A percentile compares a stretch with the other conserved stretches of the same genome.
phyloP scores from a whole-genome alignment of 305 asterid species.

The Fraxinus platypoda region DNA sequence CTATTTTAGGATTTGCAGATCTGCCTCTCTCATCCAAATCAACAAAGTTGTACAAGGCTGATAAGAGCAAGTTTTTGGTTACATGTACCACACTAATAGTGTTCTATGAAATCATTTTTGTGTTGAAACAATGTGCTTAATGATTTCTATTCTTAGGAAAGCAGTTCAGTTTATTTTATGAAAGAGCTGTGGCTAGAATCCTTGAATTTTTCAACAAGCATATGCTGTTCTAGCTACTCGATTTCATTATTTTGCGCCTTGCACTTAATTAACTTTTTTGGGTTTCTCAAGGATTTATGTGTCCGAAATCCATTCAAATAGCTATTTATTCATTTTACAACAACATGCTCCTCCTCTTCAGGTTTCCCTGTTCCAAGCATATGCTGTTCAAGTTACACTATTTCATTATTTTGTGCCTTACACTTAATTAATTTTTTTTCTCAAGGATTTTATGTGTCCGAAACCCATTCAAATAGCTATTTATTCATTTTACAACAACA shows the following conservation, averaged over 20 bases:
- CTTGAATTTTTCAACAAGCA: constrained; percentile 6
- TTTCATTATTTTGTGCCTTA: not conserved
- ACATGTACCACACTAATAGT: not conserved
- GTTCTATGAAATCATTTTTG: not conserved
- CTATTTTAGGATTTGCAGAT: not conserved
- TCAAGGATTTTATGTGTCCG: not conserved
- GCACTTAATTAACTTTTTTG: not conserved
- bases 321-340: not conserved
- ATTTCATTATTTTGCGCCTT: not conserved
- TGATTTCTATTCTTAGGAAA: not conserved
- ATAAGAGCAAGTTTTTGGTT: constrained; percentile 8
- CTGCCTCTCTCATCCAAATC: not conserved
- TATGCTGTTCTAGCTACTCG: not conserved
- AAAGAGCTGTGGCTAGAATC: constrained; percentile 13
- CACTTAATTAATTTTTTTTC: not conserved
- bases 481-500: not conserved
- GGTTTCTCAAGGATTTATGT: not conserved
- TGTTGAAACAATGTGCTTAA: not conserved
- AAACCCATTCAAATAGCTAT: not conserved
- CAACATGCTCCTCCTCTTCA: not conserved
- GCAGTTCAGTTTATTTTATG: not conserved
- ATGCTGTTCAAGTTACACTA: not conserved
- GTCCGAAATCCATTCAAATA: not conserved
- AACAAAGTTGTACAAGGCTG: not conserved
- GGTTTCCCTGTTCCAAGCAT: constrained; percentile 3